Evolutionary conservation across 805 yeast species (phyloP).

Genomic region (Candida fluviatilis): DNA sequence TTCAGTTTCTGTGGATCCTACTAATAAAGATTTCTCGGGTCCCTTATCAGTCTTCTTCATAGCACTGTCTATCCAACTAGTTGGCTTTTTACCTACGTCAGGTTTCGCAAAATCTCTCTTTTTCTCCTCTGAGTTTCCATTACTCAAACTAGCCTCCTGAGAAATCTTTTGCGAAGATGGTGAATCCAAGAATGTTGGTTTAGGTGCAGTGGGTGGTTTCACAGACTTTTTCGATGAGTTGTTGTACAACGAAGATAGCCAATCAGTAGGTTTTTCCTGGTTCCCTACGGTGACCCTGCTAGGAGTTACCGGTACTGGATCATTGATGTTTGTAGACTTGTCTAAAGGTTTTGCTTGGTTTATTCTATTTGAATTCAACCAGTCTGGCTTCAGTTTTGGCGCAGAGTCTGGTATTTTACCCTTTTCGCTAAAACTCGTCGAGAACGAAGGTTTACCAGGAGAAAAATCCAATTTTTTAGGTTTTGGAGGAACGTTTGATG

Average conservation of each 20-base stretch:
- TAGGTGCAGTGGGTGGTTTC: slow-evolving; percentile 7
- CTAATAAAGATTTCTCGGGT: too few species aligned
- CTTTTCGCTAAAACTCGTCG: too few species aligned
- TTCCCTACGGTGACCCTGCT: too few species aligned
- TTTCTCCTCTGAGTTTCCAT: too few species aligned
- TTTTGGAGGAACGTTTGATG: neutral
- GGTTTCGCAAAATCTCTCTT: too few species aligned
- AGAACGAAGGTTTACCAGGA: too few species aligned
- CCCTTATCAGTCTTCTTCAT: slow-evolving; percentile 4
- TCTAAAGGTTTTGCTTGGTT: too few species aligned
- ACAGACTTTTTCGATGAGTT: slow-evolving; percentile 2
- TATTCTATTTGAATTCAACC: neutral
- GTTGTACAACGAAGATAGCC: slow-evolving; percentile 4
- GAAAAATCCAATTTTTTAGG: neutral
- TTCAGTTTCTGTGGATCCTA: neutral
- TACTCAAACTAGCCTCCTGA: too few species aligned
- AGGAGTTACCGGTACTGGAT: too few species aligned
- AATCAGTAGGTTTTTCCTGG: slow-evolving; percentile 2
- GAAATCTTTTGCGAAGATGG: neutral
- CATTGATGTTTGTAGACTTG: too few species aligned
- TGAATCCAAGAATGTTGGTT: slow-evolving; percentile 11
- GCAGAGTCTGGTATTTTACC: too few species aligned
- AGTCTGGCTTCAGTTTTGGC: neutral
- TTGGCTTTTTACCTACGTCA: neutral
- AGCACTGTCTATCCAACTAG: slow-evolving; percentile 11